Conservation (phyloP, 805 yeast genomes). For the Priceomyces melissophilus region DNA sequence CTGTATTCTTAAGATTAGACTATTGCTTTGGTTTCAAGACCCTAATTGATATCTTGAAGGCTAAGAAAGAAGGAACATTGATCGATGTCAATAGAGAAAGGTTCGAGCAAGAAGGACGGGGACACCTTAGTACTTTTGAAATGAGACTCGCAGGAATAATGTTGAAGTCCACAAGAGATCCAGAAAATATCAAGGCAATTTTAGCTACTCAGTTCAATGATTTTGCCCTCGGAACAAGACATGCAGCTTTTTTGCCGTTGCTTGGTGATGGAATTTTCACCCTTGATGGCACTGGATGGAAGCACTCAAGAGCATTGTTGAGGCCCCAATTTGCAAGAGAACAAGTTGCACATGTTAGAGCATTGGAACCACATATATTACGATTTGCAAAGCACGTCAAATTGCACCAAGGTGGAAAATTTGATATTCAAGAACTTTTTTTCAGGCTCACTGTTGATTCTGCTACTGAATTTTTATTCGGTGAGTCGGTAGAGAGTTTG, state of each 20-base stretch:
- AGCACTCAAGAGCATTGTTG: conserved; percentile 19
- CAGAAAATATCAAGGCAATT: conserved; percentile 19
- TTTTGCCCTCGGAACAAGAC: conserved; percentile 16
- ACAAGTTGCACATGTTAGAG: conserved; percentile 14
- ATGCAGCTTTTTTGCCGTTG: conserved; percentile 12
- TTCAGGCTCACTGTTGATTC: conserved; percentile 21
- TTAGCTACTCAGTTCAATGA: conserved; percentile 20
- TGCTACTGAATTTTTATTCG: conserved; percentile 24
- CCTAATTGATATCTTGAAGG: conserved; percentile 6
- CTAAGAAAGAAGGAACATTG: conserved; percentile 12
- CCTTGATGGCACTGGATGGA: conserved; percentile 20
- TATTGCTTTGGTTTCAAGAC: conserved; percentile 12
- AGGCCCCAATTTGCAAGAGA: conserved; percentile 21
- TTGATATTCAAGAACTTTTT: conserved; percentile 18
- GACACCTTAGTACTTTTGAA: neutral
- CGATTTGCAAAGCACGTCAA: conserved; percentile 9
- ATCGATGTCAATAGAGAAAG: conserved; percentile 11
- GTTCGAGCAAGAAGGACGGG: conserved; percentile 2
- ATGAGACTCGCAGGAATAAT: conserved; percentile 10
- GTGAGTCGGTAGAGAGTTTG: conserved; percentile 10
- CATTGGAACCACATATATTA: conserved; percentile 15
- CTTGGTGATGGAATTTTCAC: conserved; percentile 21
- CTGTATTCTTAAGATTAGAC: neutral
- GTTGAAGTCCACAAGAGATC: conserved; percentile 19
- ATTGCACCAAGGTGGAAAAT: conserved; percentile 8